These are phyloP conservation scores for Hura crepitans DNA, from an alignment of 441 rosid genomes.

Conservation along the genomic window DNA sequence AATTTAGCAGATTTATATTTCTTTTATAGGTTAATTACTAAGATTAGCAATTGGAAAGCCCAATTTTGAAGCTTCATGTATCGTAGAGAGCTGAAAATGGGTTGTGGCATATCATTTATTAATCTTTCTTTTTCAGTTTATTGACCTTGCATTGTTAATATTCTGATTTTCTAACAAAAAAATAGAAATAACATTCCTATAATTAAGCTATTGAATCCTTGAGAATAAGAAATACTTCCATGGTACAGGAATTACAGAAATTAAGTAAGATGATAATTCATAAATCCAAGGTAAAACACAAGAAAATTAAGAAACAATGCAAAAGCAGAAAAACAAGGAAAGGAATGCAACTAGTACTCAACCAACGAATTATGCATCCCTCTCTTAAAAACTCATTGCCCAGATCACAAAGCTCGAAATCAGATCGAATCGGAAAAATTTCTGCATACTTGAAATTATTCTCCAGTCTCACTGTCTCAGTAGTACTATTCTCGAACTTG, in stretches of 20 bases:
- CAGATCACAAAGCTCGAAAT: slow-evolving; percentile 2
- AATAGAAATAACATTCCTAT: too few species aligned
- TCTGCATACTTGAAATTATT: neutral
- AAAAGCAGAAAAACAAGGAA: neutral
- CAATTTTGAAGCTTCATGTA: neutral
- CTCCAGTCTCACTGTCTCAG: neutral
- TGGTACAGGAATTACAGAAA: too few species aligned
- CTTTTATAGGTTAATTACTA: neutral
- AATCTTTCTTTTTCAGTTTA: too few species aligned
- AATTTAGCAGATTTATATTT: neutral
- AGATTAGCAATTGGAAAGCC: neutral
- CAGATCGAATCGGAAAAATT: slow-evolving; percentile 11
- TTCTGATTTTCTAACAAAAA: too few species aligned
- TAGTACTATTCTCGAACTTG: slow-evolving; percentile 14
- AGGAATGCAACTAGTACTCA: too few species aligned
- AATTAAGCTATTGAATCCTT: too few species aligned
- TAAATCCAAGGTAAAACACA: neutral
- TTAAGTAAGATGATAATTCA: neutral
- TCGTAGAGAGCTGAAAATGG: neutral
- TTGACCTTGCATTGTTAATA: too few species aligned
- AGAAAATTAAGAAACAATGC: neutral
- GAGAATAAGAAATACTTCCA: too few species aligned
- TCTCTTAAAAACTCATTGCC: neutral
- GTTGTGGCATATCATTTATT: neutral
- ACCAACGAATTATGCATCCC: too few species aligned